These are phyloP conservation scores for Adansonia grandidieri DNA, from an alignment of 441 rosid species.

Conservation along the genomic window DNA sequence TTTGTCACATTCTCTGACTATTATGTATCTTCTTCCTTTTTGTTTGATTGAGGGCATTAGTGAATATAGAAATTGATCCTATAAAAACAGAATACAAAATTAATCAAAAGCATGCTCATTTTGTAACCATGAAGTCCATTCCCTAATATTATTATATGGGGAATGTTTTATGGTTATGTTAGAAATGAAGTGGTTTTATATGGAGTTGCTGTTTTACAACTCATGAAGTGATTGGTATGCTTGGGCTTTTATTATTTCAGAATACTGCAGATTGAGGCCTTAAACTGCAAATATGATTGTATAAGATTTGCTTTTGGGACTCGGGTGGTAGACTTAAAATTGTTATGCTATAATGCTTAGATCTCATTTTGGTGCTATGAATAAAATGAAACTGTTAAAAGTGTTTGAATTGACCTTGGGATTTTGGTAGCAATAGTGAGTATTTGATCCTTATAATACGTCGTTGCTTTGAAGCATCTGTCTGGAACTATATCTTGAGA, in stretches of 20 bases:
- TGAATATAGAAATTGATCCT: background rate
- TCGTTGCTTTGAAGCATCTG: background rate
- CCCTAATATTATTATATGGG: background rate
- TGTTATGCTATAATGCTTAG: background rate
- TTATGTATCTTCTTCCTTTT: background rate
- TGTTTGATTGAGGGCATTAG: background rate
- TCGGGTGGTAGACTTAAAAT: slow-evolving; percentile 13
- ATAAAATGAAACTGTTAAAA: slow-evolving; percentile 6
- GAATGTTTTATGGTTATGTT: slow-evolving; percentile 1
- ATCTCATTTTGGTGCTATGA: background rate
- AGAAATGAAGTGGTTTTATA: background rate
- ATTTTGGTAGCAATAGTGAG: slow-evolving; percentile 6
- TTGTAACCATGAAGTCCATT: background rate
- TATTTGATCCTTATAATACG: background rate
- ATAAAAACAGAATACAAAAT: background rate
- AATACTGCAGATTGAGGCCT: slow-evolving; percentile 3
- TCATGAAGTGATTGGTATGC: background rate
- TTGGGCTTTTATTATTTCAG: background rate
- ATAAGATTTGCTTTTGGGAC: slow-evolving; percentile 3
- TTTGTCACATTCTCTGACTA: background rate
- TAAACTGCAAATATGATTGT: background rate
- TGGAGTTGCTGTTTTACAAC: background rate
- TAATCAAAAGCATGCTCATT: background rate
- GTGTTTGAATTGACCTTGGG: background rate
- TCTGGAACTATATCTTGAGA: background rate